Evolutionary conservation across 2,329 filamentous ascomycete genomes (phyloP).

Genomic region (Nigrospora oryzae): DNA sequence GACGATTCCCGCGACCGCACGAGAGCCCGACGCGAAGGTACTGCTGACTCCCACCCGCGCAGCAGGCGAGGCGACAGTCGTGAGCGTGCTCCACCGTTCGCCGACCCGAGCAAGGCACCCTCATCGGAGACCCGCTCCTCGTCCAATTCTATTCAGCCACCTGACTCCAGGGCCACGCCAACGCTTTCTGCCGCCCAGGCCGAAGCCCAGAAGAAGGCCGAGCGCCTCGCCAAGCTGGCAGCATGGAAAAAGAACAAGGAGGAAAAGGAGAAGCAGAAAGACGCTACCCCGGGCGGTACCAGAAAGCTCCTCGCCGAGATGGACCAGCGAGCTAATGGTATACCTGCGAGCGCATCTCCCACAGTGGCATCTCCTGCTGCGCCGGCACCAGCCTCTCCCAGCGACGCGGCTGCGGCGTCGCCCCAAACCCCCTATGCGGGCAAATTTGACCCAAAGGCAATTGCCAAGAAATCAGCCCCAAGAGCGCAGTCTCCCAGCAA

Average conservation of each 20-base stretch:
- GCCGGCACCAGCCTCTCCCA: constrained; percentile 41
- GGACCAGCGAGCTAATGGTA: constrained; percentile 56
- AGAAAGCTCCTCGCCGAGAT: constrained; percentile 64
- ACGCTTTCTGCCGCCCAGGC: constrained; percentile 42
- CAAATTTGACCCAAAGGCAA: constrained; percentile 82
- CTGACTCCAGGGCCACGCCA: constrained; percentile 40
- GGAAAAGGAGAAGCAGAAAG: constrained; percentile 64
- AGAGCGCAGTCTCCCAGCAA: constrained; percentile 47
- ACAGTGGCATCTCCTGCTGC: constrained; percentile 37
- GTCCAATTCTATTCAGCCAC: constrained; percentile 26
- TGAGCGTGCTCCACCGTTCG: constrained; percentile 39
- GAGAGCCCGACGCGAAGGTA: constrained; percentile 58
- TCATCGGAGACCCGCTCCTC: constrained; percentile 46
- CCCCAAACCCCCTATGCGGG: constrained; percentile 57
- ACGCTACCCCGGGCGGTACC: constrained; percentile 56
- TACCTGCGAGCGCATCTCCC: constrained; percentile 37
- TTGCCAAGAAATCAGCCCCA: constrained; percentile 66
- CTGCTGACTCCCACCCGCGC: constrained; percentile 61
- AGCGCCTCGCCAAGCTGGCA: constrained; percentile 72
- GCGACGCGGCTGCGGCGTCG: constrained; percentile 33
- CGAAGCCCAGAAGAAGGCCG: constrained; percentile 70
- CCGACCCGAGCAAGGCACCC: constrained; percentile 38
- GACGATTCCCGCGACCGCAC: constrained; percentile 64
- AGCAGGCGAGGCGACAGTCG: constrained; percentile 58
- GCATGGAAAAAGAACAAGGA: constrained; percentile 91